These are phyloP conservation scores for Pichia insulana DNA, from an alignment of 805 yeast species.

Conservation along the genomic window DNA sequence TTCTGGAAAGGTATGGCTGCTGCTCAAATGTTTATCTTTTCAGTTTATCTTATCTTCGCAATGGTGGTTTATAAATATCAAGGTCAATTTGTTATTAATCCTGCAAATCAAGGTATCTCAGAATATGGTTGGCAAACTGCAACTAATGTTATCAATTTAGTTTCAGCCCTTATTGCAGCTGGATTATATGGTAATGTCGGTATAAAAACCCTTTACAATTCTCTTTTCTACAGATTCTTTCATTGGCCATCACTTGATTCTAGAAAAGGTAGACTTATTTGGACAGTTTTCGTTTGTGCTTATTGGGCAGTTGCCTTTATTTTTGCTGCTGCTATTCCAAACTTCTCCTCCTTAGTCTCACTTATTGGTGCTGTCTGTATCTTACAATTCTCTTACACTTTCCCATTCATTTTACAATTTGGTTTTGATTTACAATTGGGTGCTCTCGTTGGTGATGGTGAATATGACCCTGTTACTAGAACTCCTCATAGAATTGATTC, in stretches of 20 bases:
- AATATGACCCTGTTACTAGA: conserved; percentile 5
- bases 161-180: conserved; percentile 39
- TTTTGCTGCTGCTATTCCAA: conserved; percentile 37
- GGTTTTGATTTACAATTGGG: conserved; percentile 8
- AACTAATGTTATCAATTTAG: conserved; percentile 30
- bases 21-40: conserved; percentile 35
- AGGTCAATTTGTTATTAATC: conserved; percentile 36
- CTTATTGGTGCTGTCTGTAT: conserved; percentile 38
- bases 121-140: conserved; percentile 34
- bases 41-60: conserved; percentile 34
- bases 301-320: conserved; percentile 39
- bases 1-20: conserved; percentile 39
- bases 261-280: conserved; percentile 27
- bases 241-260: conserved; percentile 28
- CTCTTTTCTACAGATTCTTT: conserved; percentile 28
- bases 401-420: conserved; percentile 26
- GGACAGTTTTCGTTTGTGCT: conserved; percentile 29
- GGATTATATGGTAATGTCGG: conserved; percentile 40
- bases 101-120: conserved; percentile 37
- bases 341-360: conserved; percentile 30
- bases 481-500: conserved; percentile 5
- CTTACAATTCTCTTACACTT: conserved; percentile 37
- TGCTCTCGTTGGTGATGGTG: conserved; percentile 6
- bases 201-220: conserved; percentile 34
- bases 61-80: conserved; percentile 35